Evolutionary conservation across 441 rosid species (phyloP).

Genomic region (Macaranga tanarius): DNA sequence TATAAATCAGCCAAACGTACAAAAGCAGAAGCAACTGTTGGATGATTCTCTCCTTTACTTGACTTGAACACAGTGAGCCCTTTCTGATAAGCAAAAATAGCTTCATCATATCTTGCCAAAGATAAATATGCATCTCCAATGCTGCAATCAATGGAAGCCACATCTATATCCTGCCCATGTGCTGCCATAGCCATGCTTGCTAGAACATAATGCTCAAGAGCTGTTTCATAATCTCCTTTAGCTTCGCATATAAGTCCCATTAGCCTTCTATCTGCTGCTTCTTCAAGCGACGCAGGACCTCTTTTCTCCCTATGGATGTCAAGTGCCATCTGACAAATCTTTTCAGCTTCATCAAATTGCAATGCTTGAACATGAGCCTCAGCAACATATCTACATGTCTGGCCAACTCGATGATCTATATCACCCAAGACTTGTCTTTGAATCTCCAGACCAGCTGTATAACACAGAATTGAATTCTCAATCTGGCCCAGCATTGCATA

Average conservation of each 20-base stretch:
- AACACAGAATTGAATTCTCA: constrained; percentile 74
- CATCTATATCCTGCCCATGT: constrained; percentile 57
- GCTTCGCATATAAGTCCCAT: constrained; percentile 85
- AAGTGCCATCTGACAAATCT: constrained; percentile 71
- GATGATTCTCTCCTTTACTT: constrained; percentile 71
- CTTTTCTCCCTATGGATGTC: constrained; percentile 67
- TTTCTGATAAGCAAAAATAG: constrained; percentile 77
- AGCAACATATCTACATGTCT: constrained; percentile 76
- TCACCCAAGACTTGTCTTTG: constrained; percentile 83
- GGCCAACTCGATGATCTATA: constrained; percentile 63
- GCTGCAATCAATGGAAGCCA: constrained; percentile 77
- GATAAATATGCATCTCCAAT: constrained; percentile 84
- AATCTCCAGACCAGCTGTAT: constrained; percentile 85
- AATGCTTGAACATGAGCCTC: constrained; percentile 87
- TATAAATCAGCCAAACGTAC: constrained; percentile 79
- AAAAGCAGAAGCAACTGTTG: constrained; percentile 73
- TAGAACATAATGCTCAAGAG: constrained; percentile 79
- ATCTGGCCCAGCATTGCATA: constrained; percentile 76
- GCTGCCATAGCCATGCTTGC: constrained; percentile 89
- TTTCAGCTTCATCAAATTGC: constrained; percentile 76
- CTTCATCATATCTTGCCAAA: constrained; percentile 79
- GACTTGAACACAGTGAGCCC: constrained; percentile 72
- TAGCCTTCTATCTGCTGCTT: constrained; percentile 82
- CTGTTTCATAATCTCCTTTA: constrained; percentile 71
- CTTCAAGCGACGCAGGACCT: constrained; percentile 59